A percentile compares a stretch with the other conserved stretches of the same genome.
Evolutionary conservation across 352 stramenopile species (phyloP).

Genomic region (Globisporangium nagaii): DNA sequence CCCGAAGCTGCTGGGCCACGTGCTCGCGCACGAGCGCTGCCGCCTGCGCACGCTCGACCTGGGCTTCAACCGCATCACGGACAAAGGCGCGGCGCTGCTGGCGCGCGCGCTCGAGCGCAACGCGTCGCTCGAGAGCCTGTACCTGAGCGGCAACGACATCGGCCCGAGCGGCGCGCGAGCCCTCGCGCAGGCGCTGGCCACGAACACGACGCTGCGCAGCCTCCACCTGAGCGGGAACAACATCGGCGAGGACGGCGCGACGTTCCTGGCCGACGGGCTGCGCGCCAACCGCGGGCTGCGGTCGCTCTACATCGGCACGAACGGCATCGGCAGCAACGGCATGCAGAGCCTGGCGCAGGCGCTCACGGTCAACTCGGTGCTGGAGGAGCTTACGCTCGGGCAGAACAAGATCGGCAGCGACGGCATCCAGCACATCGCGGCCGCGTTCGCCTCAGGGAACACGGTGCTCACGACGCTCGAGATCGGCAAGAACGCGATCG

Average conservation of each 20-base stretch:
- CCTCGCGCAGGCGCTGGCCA: slow-evolving; percentile 39
- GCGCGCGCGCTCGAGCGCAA: slow-evolving; percentile 57
- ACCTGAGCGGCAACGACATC: slow-evolving; percentile 81
- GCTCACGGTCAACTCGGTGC: slow-evolving; percentile 44
- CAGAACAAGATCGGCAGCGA: slow-evolving; percentile 71
- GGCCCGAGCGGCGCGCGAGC: slow-evolving; percentile 41
- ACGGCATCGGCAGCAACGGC: slow-evolving; percentile 64
- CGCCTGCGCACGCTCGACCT: slow-evolving; percentile 64
- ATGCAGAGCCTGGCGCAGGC: slow-evolving; percentile 54
- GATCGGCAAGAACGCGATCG: slow-evolving; percentile 74
- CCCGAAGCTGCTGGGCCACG: slow-evolving; percentile 49
- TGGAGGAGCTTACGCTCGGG: slow-evolving; percentile 71
- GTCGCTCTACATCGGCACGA: slow-evolving; percentile 74
- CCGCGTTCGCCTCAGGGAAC: slow-evolving; percentile 43
- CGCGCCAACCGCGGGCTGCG: slow-evolving; percentile 41
- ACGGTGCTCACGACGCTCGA: slow-evolving; percentile 64
- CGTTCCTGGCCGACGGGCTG: slow-evolving; percentile 44
- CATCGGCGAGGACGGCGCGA: slow-evolving; percentile 69
- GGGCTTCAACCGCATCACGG: slow-evolving; percentile 76
- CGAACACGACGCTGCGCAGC: slow-evolving; percentile 54
- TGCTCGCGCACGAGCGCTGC: slow-evolving; percentile 32
- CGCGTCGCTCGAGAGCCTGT: slow-evolving; percentile 59
- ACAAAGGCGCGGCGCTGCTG: slow-evolving; percentile 53
- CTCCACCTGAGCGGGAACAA: slow-evolving; percentile 82
- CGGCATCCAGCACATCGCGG: slow-evolving; percentile 52